Base-by-base conservation (phyloP, 2,329 filamentous ascomycete species). In the Thermoascus crustaceus region DNA sequence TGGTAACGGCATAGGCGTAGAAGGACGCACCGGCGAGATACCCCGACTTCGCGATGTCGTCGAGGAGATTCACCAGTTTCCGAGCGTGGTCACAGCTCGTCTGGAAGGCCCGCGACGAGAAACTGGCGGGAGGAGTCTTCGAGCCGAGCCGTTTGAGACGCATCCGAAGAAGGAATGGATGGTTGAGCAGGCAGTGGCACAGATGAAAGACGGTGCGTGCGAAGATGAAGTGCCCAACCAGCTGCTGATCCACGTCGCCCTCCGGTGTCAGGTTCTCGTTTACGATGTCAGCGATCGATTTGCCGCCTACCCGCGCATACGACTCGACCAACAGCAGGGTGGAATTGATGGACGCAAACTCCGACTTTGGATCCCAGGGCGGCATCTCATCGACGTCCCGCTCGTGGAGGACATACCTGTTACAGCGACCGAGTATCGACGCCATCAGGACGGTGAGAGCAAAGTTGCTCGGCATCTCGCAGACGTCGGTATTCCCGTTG, bases 361-460 rank as follows among this genome's bases (percentile, higher is more conserved):
- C 50, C 1, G 55, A 60, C 34, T 53, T 50, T 1, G 58, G 51
- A 33, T 60, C 55, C 59, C 59, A 63, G 7, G 58, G 58, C 5
- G 52, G 53, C 11, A 50, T 46, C 10, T 42, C 34, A 25, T 50
- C 46, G 5, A 41, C 43, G 11, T 34, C 42, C 9, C 38, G 35
- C 10, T 48, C 43, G 21, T 48, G 44, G 23, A 56, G 46, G 2
- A 48, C 48, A 29, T 58, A 55, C 39, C 53, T 37, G 8, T 53
- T 53, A 19, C 56, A 52, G 7, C 52, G 46, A 1, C 58, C 57
- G 9, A 61, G 43, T 13, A 54, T 52, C 1, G 55, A 59, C 1
- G 56, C 54, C 41, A 57, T 52, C 9, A 61, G 39, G 10, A 57
- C 48, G 5, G 52, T 49, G 5, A 59, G 39, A 0, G 52, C 51